Conservation (phyloP, 345 rosid genomes). For the Arabidopsis arenosa region DNA sequence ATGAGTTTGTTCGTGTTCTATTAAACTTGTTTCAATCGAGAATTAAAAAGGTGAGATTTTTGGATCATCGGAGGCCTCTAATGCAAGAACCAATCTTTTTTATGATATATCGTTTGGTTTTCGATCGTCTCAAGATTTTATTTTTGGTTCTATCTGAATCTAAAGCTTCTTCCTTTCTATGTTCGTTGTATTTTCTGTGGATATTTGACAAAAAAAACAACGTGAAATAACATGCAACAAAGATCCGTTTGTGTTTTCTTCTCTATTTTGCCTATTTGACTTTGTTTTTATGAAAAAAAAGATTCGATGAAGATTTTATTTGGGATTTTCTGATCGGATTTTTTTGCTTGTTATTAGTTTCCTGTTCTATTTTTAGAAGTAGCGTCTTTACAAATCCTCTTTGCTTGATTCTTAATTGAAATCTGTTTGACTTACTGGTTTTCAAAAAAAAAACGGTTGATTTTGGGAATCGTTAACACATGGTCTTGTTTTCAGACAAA, state of each 20-base stretch:
- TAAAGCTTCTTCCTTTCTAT: background rate
- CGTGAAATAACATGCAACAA: constrained; percentile 42
- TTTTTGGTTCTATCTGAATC: constrained; percentile 1
- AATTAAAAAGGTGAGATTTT: constrained; percentile 53
- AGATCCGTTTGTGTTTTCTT: constrained; percentile 38
- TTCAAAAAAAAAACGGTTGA: background rate
- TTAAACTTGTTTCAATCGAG: constrained; percentile 19
- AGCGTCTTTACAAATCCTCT: constrained; percentile 14
- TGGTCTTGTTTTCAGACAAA: constrained; percentile 21
- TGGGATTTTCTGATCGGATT: constrained; percentile 31
- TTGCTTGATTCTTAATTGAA: constrained; percentile 34
- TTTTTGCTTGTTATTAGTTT: constrained; percentile 14
- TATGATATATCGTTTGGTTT: background rate
- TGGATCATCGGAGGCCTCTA: constrained; percentile 17
- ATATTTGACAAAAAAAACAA: constrained; percentile 18
- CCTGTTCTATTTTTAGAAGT: constrained; percentile 13
- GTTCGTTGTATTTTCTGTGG: background rate
- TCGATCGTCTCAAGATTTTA: constrained; percentile 10
- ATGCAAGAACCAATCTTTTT: background rate
- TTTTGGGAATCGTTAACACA: constrained; percentile 25
- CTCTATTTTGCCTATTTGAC: constrained; percentile 28
- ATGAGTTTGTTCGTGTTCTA: constrained; percentile 12
- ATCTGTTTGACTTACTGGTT: constrained; percentile 39
- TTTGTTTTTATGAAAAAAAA: constrained; percentile 23
- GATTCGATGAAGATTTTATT: constrained; percentile 31